Conservation (phyloP, 331 rosid genomes). For the Quercus tomentella region DNA sequence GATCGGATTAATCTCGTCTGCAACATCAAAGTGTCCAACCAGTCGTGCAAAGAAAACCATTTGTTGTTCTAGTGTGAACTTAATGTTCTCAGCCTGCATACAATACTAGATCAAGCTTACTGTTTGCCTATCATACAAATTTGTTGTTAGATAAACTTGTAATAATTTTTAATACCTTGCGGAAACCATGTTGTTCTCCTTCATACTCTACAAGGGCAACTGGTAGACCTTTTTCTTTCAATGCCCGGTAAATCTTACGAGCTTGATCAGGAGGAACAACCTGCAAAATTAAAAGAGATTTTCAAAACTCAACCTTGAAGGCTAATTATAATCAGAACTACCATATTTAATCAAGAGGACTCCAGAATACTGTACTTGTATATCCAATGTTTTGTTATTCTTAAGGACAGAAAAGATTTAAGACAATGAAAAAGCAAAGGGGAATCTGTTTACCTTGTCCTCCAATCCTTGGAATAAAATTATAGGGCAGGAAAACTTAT, state of each 20-base stretch:
- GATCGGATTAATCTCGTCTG: slow-evolving; percentile 74
- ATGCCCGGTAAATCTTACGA: slow-evolving; percentile 60
- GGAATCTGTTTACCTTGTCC: slow-evolving; percentile 61
- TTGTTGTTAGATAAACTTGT: neutral
- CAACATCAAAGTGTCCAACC: slow-evolving; percentile 77
- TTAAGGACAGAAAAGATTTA: neutral
- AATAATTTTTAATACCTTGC: slow-evolving; percentile 53
- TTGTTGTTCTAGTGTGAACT: slow-evolving; percentile 90
- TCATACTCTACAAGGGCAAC: slow-evolving; percentile 88
- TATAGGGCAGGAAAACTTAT: slow-evolving; percentile 80
- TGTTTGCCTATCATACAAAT: neutral
- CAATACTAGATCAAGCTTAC: slow-evolving; percentile 5
- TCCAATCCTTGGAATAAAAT: slow-evolving; percentile 92
- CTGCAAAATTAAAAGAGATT: slow-evolving; percentile 31
- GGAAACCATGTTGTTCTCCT: slow-evolving; percentile 98
- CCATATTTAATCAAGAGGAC: neutral
- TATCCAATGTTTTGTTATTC: neutral
- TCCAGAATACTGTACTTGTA: neutral
- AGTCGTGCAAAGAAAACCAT: slow-evolving; percentile 97
- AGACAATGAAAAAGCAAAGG: slow-evolving; percentile 2
- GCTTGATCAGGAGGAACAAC: slow-evolving; percentile 90
- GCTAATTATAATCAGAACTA: neutral
- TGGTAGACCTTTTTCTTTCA: slow-evolving; percentile 84
- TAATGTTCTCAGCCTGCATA: slow-evolving; percentile 87
- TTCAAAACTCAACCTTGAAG: neutral